Conservation (phyloP, 139 green algal genomes). For the Ettlia oleoabundans region DNA sequence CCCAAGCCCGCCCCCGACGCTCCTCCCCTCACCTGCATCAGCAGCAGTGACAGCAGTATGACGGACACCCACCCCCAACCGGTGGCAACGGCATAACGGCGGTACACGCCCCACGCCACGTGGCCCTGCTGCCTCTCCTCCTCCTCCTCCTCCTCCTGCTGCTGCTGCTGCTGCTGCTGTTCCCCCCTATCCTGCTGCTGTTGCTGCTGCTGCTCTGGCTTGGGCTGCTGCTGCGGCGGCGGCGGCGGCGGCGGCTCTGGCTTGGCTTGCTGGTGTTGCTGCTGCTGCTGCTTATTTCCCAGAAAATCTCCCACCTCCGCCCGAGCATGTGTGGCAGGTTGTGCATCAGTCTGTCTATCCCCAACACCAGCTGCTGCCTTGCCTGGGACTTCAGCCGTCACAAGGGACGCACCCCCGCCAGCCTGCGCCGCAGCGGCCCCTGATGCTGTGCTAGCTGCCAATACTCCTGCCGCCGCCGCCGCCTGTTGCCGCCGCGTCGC, state of each 20-base stretch:
- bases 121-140: constrained; percentile 55
- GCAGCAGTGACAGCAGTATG: constrained; percentile 62
- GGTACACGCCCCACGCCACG: constrained; percentile 65
- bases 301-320: not conserved
- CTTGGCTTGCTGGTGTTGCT: not conserved
- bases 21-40: constrained; percentile 76
- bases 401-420: not conserved
- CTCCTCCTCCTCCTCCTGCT: constrained; percentile 37
- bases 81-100: constrained; percentile 53
- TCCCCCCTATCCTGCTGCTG: not conserved
- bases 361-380: no score
- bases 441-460: constrained; percentile 8
- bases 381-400: not conserved
- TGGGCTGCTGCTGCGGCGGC: no score
- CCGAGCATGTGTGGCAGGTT: no score
- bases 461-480: constrained; percentile 3
- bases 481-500: not conserved
- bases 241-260: no score
- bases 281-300: not conserved
- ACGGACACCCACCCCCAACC: constrained; percentile 46
- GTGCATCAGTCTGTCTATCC: no score
- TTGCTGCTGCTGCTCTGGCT: not conserved
- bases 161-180: constrained; percentile 18
- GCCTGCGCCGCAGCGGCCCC: constrained; percentile 46
- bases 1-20: not conserved